Evolutionary conservation across 768 basidiomycete species (phyloP), one percentile per base, ranked within the genome.

Genomic region (Gloeophyllum trabeum): DNA sequence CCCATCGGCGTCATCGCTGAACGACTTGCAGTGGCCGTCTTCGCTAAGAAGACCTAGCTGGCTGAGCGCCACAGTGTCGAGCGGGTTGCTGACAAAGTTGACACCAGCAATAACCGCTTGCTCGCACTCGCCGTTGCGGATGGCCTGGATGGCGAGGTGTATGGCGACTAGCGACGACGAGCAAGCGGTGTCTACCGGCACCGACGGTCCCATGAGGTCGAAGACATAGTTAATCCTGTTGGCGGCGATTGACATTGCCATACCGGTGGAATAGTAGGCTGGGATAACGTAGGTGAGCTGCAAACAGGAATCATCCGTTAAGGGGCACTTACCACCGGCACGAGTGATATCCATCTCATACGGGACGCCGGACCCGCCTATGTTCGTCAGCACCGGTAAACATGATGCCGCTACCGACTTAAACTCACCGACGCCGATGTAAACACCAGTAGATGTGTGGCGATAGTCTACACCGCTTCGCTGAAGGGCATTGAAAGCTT

Each of bases 191-290:
- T 75, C 71, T 0, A 65, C 50, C 4, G 69, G 65, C 23, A 73
- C 45, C 6, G 73, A 75, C 13, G 70, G 73, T 16, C 71, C 71
- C 2, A 53, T 54, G 25, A 64, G 43, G 39, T 64, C 61, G 40
- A 63, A 54, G 0, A 53, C 53, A 44, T 58, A 65, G n/a, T 57
- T 58, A 14, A 63, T 51, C 26, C 58, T 50, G 45, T 63, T 61
- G 19, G 52, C 53, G 34, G 68, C 53, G 53, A 60, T 63, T 6
- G 54, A 39, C 16, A 41, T 36, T 19, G 43, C 46, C n/a, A 42
- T 43, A 3, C 48, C 50, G 12, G 44, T 45, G 39, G 41, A 40
- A 25, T 45, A 41, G 23, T 45, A 45, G 5, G 38, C 44, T 45
- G 19, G 18, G 19, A 18, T 12, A 16, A 40, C 36, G 14, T n/a